Base-by-base conservation (phyloP, 2,329 filamentous ascomycete species). In the Colletotrichum brevisporum region DNA sequence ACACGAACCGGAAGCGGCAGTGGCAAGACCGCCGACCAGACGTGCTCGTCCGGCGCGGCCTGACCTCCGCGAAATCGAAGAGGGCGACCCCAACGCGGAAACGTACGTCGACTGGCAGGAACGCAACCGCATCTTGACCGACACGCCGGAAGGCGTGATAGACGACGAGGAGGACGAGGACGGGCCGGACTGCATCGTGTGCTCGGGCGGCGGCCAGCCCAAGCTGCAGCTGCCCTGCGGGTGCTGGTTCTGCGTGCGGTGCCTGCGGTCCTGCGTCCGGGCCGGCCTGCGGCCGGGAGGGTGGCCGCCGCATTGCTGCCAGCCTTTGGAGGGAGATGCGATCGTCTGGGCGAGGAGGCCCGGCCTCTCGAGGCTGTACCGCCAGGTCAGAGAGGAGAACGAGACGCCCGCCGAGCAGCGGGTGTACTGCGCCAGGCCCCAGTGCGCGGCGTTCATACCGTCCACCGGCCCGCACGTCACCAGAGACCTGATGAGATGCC, bases 241-340 rank as follows among this genome's bases (percentile, higher is more conserved):
- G 10, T 72, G 71, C 61, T 51, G 43, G 18, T 72, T 63, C 45
- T 73, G 71, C 55, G 31, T 55, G 21, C 48, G 12, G 4, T 73
- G 72, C 24, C 61, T 73, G 24, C 59, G 72, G 39, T 24, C 45
- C 2, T 71, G 69, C 41, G 50, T 73, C 18, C 69, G 65, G 16
- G 48, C 54, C 0, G 72, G 72, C 9, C 24, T 73, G 21, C 47
- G 63, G 6, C 51, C 53, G 9, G 63, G 67, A 6, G 66, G 50
- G 10, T 73, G 69, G 69, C 72, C 72, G 4, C 72, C 71, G 3
- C 55, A 53, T 6, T 73, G 72, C 58, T 71, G 70, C 57, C 45
- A 57, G 31, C 72, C 71, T 12, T 51, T 72, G 15, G 27, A 45
- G 6, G 56, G 66, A 13, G 36, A 63, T 18, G 53, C 55, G n/a